Conservation (phyloP, 176 grass and related monocot genomes). For the Eleusine indica region DNA sequence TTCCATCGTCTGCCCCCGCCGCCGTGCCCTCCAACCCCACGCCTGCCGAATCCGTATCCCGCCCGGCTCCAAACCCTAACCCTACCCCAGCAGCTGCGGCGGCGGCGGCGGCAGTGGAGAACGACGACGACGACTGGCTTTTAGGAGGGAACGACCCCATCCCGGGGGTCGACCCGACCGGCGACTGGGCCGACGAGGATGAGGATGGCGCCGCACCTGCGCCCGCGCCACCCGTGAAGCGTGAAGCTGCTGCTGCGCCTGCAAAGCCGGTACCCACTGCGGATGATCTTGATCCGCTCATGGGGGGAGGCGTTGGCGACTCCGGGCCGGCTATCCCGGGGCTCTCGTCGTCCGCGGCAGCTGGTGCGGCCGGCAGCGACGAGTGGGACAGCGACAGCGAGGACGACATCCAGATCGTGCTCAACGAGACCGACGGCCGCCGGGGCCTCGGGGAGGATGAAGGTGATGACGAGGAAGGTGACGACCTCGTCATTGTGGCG, state of each 20-base stretch:
- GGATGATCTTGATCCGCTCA: constrained; percentile 56
- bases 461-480: constrained; percentile 77
- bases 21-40: constrained; percentile 24
- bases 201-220: constrained; percentile 15
- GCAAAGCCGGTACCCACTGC: background rate
- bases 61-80: constrained; percentile 37
- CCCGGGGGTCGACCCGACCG: constrained; percentile 57
- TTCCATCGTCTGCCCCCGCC: constrained; percentile 24
- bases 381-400: constrained; percentile 97
- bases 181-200: constrained; percentile 76
- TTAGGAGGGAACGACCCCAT: constrained; percentile 54
- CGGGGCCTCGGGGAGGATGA: constrained; percentile 59
- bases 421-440: constrained; percentile 78
- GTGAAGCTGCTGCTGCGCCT: constrained; percentile 41
- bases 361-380: constrained; percentile 56
- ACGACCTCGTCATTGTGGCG: constrained; percentile 76
- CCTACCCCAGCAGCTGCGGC: background rate
- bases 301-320: constrained; percentile 43
- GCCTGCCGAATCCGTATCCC: constrained; percentile 5
- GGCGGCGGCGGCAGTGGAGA: constrained; percentile 16
- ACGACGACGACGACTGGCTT: constrained; percentile 75
- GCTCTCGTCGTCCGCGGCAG: constrained; percentile 48
- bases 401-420: constrained; percentile 94
- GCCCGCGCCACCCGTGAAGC: constrained; percentile 26
- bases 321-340: constrained; percentile 71